A percentile compares a stretch with the other conserved stretches of the same genome.
phyloP scores from a whole-genome alignment of 2,329 filamentous ascomycete genomes.

The Pseudogymnoascus sp. region DNA sequence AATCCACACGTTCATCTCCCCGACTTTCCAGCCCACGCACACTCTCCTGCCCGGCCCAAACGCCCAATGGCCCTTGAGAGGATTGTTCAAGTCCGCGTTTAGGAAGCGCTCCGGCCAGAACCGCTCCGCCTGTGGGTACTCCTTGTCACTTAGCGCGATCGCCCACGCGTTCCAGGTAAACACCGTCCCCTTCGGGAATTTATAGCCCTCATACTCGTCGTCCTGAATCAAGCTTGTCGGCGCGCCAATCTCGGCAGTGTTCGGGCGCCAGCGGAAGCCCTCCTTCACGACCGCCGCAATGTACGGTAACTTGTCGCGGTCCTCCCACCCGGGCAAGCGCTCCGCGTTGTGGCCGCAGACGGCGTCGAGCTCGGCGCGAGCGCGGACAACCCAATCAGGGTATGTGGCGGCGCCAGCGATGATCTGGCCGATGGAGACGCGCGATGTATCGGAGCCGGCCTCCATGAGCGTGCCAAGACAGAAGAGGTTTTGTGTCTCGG shows the following conservation, averaged over 20 bases:
- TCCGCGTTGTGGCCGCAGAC: constrained; percentile 35
- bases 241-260: constrained; percentile 32
- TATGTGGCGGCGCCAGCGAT: constrained; percentile 29
- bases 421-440: constrained; percentile 31
- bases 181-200: constrained; percentile 39
- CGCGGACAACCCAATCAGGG: constrained; percentile 23
- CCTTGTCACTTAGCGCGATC: constrained; percentile 38
- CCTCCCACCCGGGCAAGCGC: constrained; percentile 36
- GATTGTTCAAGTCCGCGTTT: constrained; percentile 34
- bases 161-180: constrained; percentile 37
- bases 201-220: constrained; percentile 41
- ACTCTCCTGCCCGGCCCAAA: constrained; percentile 34
- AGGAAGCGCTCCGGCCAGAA: constrained; percentile 45
- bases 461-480: constrained; percentile 34
- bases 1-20: constrained; percentile 29
- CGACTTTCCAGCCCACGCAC: constrained; percentile 33
- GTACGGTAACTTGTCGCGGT: constrained; percentile 37
- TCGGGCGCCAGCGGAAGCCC: constrained; percentile 40
- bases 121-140: constrained; percentile 42
- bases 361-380: constrained; percentile 39
- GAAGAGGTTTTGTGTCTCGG: constrained; percentile 27
- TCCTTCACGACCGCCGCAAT: constrained; percentile 42
- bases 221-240: constrained; percentile 37
- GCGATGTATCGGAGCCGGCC: constrained; percentile 40
- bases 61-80: constrained; percentile 29